Evolutionary conservation across 345 rosid species (phyloP).

Genomic region (Syzygium aqueum): DNA sequence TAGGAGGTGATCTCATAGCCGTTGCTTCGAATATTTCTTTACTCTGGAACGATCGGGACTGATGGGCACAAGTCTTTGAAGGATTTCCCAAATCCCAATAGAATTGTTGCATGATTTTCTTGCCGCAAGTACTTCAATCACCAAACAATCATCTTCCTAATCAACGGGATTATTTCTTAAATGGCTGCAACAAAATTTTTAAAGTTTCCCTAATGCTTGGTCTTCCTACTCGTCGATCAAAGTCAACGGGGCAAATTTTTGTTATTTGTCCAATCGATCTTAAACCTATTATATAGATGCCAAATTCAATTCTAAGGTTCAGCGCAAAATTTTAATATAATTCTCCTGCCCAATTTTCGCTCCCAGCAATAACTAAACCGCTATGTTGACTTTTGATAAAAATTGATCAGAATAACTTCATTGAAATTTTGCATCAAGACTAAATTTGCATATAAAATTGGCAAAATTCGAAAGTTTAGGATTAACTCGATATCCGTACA

Average conservation of each 20-base stretch:
- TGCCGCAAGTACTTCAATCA: background rate
- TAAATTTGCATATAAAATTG: background rate
- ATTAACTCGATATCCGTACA: rapidly evolving
- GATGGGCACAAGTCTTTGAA: background rate
- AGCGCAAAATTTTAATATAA: rapidly evolving
- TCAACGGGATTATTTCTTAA: background rate
- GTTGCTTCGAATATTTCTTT: background rate
- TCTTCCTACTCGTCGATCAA: rapidly evolving
- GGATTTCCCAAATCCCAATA: background rate
- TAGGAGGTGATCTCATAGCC: background rate
- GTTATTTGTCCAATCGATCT: rapidly evolving
- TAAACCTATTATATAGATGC: rapidly evolving
- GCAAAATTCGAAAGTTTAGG: rapidly evolving
- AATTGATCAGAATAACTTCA: background rate
- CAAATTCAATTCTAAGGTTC: background rate
- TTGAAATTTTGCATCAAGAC: background rate
- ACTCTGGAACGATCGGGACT: background rate
- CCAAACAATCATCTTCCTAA: background rate
- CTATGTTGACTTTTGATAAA: rapidly evolving
- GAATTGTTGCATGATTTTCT: background rate
- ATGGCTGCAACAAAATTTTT: background rate
- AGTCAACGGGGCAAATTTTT: background rate
- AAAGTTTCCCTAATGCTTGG: too few species aligned
- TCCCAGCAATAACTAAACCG: rapidly evolving
- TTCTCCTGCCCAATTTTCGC: rapidly evolving